phyloP scores from a whole-genome alignment of 2,329 filamentous ascomycete species.

The Malbranchea zuffiana region DNA sequence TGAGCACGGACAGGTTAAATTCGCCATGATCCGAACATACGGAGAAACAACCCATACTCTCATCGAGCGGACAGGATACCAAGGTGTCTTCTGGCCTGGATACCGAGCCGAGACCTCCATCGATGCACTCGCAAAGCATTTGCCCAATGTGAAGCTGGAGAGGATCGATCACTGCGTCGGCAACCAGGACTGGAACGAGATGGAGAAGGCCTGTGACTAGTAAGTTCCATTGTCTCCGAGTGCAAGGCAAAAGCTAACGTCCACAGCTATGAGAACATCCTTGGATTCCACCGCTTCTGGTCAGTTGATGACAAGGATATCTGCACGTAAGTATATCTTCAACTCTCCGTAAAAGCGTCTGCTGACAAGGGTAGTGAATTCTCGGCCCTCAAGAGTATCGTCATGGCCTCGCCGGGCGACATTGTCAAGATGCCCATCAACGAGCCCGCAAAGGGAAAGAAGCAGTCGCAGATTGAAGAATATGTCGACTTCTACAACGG shows the following conservation, averaged over 20 bases:
- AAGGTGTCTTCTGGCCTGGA: slow-evolving; percentile 70
- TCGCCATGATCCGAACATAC: slow-evolving; percentile 79
- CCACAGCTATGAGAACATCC: slow-evolving; percentile 67
- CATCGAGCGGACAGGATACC: slow-evolving; percentile 60
- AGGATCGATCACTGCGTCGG: slow-evolving; percentile 94
- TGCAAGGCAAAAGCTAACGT: slow-evolving; percentile 2
- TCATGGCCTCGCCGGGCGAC: slow-evolving; percentile 79
- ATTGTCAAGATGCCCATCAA: slow-evolving; percentile 98
- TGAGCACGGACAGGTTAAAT: slow-evolving; percentile 54
- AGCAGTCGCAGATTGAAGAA: slow-evolving; percentile 89
- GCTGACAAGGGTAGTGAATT: slow-evolving; percentile 48
- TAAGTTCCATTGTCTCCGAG: slow-evolving; percentile 21
- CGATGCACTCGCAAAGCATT: slow-evolving; percentile 38
- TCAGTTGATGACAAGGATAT: slow-evolving; percentile 88
- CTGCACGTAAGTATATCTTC: slow-evolving; percentile 44
- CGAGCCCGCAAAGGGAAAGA: slow-evolving; percentile 82
- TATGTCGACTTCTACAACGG: slow-evolving; percentile 84
- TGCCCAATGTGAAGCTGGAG: slow-evolving; percentile 57
- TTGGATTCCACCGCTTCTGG: slow-evolving; percentile 96
- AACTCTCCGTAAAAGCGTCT: neutral
- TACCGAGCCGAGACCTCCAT: slow-evolving; percentile 48
- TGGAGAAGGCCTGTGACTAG: slow-evolving; percentile 55
- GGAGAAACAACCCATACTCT: slow-evolving; percentile 93
- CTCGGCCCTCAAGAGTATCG: slow-evolving; percentile 75
- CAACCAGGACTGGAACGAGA: slow-evolving; percentile 91